These are phyloP conservation scores for Chamaecrista fasciculata DNA, from an alignment of 306 rosid species.

Conservation along the genomic window DNA sequence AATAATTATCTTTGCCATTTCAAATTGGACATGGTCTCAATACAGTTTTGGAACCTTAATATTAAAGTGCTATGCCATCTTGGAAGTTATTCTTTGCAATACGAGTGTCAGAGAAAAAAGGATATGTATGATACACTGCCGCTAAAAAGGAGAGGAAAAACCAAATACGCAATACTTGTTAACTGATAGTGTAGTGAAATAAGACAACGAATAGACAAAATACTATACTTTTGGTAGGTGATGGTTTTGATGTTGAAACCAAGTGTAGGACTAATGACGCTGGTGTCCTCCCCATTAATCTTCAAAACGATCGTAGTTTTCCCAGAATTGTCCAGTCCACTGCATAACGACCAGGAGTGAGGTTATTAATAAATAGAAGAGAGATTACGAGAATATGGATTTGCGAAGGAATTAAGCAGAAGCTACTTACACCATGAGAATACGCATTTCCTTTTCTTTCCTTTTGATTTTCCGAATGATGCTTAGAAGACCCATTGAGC, in stretches of 20 bases:
- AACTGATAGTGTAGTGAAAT: not conserved
- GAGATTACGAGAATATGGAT: not conserved
- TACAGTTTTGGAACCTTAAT: not conserved
- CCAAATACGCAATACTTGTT: not conserved
- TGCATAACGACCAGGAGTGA: constrained; percentile 28
- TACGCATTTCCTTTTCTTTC: constrained; percentile 92
- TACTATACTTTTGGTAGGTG: constrained; percentile 60
- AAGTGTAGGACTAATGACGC: constrained; percentile 90
- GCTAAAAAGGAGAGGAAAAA: not conserved
- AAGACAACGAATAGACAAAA: not conserved
- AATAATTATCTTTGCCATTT: not conserved
- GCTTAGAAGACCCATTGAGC: constrained; percentile 78
- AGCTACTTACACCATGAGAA: constrained; percentile 83
- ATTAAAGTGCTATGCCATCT: not conserved
- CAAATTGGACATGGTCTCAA: not conserved
- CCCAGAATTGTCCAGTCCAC: constrained; percentile 94
- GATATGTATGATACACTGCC: not conserved
- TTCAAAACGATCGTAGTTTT: constrained; percentile 87
- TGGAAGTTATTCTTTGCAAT: not conserved
- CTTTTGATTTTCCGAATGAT: constrained; percentile 79
- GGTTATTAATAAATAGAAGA: not conserved
- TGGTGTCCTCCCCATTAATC: constrained; percentile 92
- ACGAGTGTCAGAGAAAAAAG: not conserved
- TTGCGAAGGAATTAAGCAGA: not conserved
- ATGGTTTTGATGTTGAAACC: constrained; percentile 98